Base-by-base conservation (phyloP, 1,284 basidiomycete species). In the Limonomyces culmigenus region DNA sequence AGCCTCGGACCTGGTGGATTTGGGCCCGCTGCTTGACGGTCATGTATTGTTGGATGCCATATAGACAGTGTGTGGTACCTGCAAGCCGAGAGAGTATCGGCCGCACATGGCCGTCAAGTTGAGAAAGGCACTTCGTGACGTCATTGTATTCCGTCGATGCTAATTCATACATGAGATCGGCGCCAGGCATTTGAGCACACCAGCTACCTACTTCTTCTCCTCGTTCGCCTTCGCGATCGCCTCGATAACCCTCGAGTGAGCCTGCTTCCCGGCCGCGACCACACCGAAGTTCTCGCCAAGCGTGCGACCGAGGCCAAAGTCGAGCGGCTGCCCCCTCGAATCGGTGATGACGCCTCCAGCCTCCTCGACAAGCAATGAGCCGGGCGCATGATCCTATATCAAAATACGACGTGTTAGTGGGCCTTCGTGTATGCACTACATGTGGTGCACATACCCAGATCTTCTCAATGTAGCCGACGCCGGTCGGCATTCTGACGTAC, bases 401-500 rank as follows among this genome's bases (percentile, higher is more conserved):
- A n/a, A n/a, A n/a, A n/a, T n/a, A n/a, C n/a, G n/a, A n/a, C n/a
- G n/a, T n/a, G n/a, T n/a, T n/a, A n/a, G n/a, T n/a, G n/a, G n/a
- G n/a, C n/a, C n/a, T n/a, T n/a, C n/a, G n/a, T n/a, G n/a, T n/a
- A n/a, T n/a, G n/a, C n/a, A n/a, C n/a, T n/a, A n/a, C n/a, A n/a
- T n/a, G n/a, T n/a, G n/a, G n/a, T n/a, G n/a, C n/a, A 50, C 64
- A 39, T 39, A 77, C 76, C 88, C 87, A 95, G 31, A 95, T 91
- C 58, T 92, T 93, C 54, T 93, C 89, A 42, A 63, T 54, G 53
- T 92, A 93, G 11, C 72, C 74, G 13, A 74, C 70, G 12, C 80
- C 75, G 5, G 80, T 83, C 0, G 95, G 95, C 62, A 96, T 83
- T 18, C 93, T 70, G 36, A 98, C 62, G 56, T 99, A 98, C 25